Conservation (phyloP, 1,139 yeast species). For the Schwanniomyces etchellsii region DNA sequence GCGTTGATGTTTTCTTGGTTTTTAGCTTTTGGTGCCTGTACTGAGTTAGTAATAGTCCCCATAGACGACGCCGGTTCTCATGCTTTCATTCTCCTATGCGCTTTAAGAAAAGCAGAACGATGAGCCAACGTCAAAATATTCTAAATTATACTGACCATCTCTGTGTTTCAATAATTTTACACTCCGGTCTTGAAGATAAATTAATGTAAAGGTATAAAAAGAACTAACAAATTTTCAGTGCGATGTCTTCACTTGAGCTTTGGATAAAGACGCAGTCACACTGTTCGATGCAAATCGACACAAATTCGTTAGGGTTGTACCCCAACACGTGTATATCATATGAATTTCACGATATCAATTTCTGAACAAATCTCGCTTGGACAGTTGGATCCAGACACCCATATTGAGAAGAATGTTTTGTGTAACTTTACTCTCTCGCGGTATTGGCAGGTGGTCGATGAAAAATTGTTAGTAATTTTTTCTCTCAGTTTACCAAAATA, state of each 20-base stretch:
- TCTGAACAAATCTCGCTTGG: no score
- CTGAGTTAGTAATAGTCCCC: conserved; percentile 24
- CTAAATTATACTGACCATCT: conserved; percentile 79
- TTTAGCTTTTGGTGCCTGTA: conserved; percentile 90
- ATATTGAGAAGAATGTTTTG: conserved; percentile 4
- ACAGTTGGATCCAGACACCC: no score
- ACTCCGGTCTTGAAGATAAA: conserved; percentile 75
- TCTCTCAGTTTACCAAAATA: background rate
- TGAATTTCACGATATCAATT: no score
- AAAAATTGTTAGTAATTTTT: background rate
- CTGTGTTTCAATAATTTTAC: conserved; percentile 68
- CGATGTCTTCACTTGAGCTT: background rate
- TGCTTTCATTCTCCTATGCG: no score
- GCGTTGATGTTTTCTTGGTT: conserved; percentile 95
- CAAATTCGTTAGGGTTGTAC: no score
- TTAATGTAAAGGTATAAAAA: no score
- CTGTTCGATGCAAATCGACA: no score
- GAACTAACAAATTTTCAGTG: conserved; percentile 1
- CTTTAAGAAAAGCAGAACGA: background rate
- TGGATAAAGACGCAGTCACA: conserved; percentile 1
- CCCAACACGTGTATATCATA: no score
- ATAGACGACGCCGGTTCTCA: background rate
- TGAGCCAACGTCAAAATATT: background rate
- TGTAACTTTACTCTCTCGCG: conserved; percentile 3
- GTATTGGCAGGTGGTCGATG: background rate